Base-by-base conservation (phyloP, 108 stramenopile species). In the Cyclotella choctawhatcheeana region DNA sequence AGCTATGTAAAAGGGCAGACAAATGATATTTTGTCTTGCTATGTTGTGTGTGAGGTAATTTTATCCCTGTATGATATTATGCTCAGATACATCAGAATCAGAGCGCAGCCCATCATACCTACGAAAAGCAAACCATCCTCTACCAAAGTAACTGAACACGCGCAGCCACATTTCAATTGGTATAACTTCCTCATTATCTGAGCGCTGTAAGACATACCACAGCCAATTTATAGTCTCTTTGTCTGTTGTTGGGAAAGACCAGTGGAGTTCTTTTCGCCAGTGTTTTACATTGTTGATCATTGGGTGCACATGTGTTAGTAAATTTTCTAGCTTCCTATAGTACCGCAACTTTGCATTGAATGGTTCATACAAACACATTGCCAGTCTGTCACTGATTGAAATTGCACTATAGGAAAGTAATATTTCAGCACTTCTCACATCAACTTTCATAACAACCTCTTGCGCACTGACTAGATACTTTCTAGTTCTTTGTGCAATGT, bases 181-280 rank as follows among this genome's bases (percentile, higher is more conserved):
- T 22, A 71, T 17, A 32, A 31, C 31, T 56, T 56, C 29, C 8
- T 31, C 1, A 53, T 52, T 67, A 25, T 16, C 13, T n/a, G 47
- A 51, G 22, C 24, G 51, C 30, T 63, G 26, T 20, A 43, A 37
- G 10, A 60, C 26, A 62, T 47, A 54, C 70, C 70, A 62, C 13
- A 71, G 26, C 59, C 70, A 71, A 22, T 71, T 71, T 7, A 71
- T 30, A n/a, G 44, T 63, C 45, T 62, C 27, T 27, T 61, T 45
- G 48, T 71, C 70, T 13, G 60, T 62, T 13, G 59, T 62, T 47
- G 70, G 70, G 27, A 71, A 71, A 18, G 70, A 63, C 70, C 61
- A 71, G 14, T 71, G 70, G 14, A 71, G 31, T 47, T 62, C 44
- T 63, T 60, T 40, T 17, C 70, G 7, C 70, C 70, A 71, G 61